A percentile compares a stretch with the other conserved stretches of the same genome.
phyloP scores from a whole-genome alignment of 352 stramenopile species.

The Plasmopara muralis region DNA sequence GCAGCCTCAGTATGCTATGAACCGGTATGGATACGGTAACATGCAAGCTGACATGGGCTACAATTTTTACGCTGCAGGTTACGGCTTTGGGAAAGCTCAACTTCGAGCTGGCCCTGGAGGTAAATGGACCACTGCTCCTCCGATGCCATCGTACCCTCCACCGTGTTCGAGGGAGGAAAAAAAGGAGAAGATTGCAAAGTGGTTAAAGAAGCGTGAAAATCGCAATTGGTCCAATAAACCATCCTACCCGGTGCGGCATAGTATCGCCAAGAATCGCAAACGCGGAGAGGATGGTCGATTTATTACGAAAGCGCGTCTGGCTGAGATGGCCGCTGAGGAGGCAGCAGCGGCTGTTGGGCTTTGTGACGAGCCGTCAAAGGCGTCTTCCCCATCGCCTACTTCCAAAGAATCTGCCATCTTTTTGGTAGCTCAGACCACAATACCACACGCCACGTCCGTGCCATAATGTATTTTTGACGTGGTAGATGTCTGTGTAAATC shows the following conservation, averaged over 20 bases:
- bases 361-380: constrained; percentile 10
- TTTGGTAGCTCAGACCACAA: constrained; percentile 22
- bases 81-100: constrained; percentile 46
- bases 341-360: constrained; percentile 16
- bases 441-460: constrained; percentile 26
- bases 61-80: constrained; percentile 54
- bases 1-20: constrained; percentile 40
- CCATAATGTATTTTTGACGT: constrained; percentile 14
- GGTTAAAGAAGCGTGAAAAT: constrained; percentile 79
- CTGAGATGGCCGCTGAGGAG: constrained; percentile 63
- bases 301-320: constrained; percentile 68
- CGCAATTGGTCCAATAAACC: constrained; percentile 84
- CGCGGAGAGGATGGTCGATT: constrained; percentile 77
- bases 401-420: constrained; percentile 7
- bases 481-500: constrained; percentile 27
- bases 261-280: constrained; percentile 78
- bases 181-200: constrained; percentile 78
- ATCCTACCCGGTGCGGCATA: constrained; percentile 76
- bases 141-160: constrained; percentile 69
- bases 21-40: constrained; percentile 38
- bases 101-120: constrained; percentile 39
- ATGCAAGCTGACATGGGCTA: constrained; percentile 36
- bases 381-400: constrained; percentile 14
- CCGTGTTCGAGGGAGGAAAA: constrained; percentile 79
- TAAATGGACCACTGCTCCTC: constrained; percentile 63